Evolutionary conservation across 257 asterid species (phyloP).

Genomic region (Forsythia suspensa): DNA sequence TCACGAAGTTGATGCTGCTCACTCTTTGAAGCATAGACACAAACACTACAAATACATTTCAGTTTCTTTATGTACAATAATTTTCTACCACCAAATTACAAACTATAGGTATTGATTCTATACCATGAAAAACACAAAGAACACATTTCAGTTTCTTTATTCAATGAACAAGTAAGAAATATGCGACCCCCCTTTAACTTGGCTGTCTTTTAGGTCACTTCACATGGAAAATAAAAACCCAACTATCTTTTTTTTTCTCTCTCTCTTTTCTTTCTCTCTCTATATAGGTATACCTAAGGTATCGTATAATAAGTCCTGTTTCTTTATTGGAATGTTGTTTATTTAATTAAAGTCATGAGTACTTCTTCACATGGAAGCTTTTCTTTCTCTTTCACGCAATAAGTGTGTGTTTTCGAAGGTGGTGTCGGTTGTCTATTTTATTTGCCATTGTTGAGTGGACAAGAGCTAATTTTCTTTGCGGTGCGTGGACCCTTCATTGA

Average conservation of each 20-base stretch:
- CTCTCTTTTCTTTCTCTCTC: not conserved
- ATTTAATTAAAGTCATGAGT: not conserved
- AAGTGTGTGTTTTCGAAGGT: conserved; percentile 18
- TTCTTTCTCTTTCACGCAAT: conserved; percentile 2
- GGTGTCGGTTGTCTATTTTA: conserved; percentile 34
- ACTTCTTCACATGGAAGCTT: conserved; percentile 24
- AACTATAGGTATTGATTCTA: not conserved
- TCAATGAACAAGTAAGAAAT: conserved; percentile 43
- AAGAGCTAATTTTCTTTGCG: not conserved
- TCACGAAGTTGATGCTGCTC: not conserved
- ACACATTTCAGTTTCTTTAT: not conserved
- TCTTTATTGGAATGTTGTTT: not conserved
- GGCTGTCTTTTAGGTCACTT: conserved; percentile 50
- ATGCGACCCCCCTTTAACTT: conserved; percentile 19
- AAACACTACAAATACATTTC: not conserved
- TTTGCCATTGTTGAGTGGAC: not conserved
- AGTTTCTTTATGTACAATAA: not conserved
- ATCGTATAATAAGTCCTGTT: not conserved
- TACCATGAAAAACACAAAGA: not conserved
- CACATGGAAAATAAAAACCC: conserved; percentile 37
- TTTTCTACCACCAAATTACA: not conserved
- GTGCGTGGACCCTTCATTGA: conserved; percentile 22
- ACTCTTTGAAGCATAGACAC: not conserved
- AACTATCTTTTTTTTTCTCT: not conserved
- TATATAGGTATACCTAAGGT: conserved; percentile 3